Percentiles rank a stretch among this genome's conserved stretches.
Evolutionary conservation across 1,284 basidiomycete genomes (phyloP).

Genomic region (Bjerkandera adusta): DNA sequence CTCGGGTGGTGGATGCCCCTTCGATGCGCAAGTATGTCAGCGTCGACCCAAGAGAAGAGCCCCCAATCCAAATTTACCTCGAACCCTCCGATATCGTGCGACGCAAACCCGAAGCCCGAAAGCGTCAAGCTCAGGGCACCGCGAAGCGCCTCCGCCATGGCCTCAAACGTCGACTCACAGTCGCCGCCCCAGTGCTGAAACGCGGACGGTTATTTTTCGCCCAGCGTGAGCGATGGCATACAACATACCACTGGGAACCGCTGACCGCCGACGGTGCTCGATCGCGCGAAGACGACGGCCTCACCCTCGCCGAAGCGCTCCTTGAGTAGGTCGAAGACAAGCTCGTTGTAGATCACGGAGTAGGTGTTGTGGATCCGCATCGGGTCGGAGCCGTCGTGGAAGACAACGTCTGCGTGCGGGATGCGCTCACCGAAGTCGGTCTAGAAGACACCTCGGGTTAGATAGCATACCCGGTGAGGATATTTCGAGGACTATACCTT

Average conservation of each 20-base stretch:
- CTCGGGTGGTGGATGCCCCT: constrained; percentile 66
- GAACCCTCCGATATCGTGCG: constrained; percentile 77
- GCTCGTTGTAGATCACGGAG: constrained; percentile 65
- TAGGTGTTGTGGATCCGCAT: constrained; percentile 67
- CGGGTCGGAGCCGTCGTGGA: constrained; percentile 70
- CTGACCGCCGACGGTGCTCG: constrained; percentile 67
- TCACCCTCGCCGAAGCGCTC: constrained; percentile 60
- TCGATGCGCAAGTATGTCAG: background rate
- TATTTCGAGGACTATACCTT: constrained; percentile 42
- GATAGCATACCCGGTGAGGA: background rate
- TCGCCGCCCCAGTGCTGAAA: constrained; percentile 73
- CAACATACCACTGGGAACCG: constrained; percentile 42
- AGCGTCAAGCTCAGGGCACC: constrained; percentile 64
- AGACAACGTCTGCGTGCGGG: constrained; percentile 60
- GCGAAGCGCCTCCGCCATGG: constrained; percentile 73
- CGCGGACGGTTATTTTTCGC: background rate
- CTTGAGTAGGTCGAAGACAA: constrained; percentile 63
- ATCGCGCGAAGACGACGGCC: constrained; percentile 68
- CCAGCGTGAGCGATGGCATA: background rate
- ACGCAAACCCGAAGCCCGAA: constrained; percentile 71
- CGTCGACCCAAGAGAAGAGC: background rate
- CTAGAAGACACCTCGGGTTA: constrained; percentile 28
- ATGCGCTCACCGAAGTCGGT: constrained; percentile 74
- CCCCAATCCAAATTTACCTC: constrained; percentile 38
- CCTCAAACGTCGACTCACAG: constrained; percentile 75